Evolutionary conservation across 2,329 filamentous ascomycete genomes (phyloP), one percentile per base, ranked within the genome.

Genomic region (Exophiala sp.): DNA sequence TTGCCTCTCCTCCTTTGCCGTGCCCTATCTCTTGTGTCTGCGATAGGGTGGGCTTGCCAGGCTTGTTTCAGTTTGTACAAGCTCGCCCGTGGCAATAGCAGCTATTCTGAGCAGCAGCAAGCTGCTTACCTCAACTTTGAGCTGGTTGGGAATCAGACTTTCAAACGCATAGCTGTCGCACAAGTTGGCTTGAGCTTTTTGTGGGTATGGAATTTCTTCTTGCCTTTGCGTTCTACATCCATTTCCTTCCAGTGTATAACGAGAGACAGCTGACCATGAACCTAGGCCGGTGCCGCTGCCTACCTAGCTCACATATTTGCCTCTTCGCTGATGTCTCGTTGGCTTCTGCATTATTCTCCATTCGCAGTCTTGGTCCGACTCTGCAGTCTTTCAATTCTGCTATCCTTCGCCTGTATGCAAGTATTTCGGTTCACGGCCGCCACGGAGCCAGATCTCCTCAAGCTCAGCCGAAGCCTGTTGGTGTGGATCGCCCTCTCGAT

Each of bases 291-390:
- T 10, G 50, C 56, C 16, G 55, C 58, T n/a, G 57, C 58, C 1
- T 60, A 60, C 32, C 50, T 60, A 3, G 53, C 58, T 5, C 58
- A 60, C 48, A 34, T 60, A 39, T 59, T 60, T 43, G 55, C 55
- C 5, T 60, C 58, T 7, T 60, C 58, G 4, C 49, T 60, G 32
- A 60, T 60, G 58, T 48, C 58, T 10, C 52, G 58, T 24, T 60
- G 85, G 87, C 82, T 93, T 61, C 76, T 91, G 60, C 85, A 89
- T 66, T 93, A 91, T 70, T 88, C 86, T 11, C 86, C 87, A 32
- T 65, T 69, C 60, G 87, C 86, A 43, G 88, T 88, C 40, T 80
- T 90, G 54, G 82, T 93, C 50, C 86, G 87, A 43, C 82, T 93
- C 38, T 56, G 52, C 53, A 55, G 52, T 22, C 43, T 60, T 2